phyloP scores from a whole-genome alignment of 306 rosid species.

The Glycine tomentella region DNA sequence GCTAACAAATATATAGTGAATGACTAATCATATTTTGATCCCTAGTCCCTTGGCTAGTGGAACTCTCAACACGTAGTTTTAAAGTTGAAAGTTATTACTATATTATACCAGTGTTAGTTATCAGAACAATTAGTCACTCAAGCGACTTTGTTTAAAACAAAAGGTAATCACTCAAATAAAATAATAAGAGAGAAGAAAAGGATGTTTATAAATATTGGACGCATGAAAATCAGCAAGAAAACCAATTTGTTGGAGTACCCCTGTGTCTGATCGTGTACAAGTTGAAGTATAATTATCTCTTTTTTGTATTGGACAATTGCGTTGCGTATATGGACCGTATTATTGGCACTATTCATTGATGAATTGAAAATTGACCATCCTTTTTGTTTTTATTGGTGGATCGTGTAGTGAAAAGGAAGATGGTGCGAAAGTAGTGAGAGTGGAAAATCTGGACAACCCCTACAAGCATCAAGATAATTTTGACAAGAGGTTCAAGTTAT shows the following conservation, averaged over 20 bases:
- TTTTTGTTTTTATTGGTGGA: not conserved
- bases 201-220: not conserved
- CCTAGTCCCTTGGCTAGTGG: not conserved
- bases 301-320: not conserved
- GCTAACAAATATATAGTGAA: not conserved
- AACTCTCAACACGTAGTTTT: not conserved
- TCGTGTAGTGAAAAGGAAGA: conserved; percentile 74
- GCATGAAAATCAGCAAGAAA: not conserved
- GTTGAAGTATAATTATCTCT: not conserved
- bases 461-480: conserved; percentile 70
- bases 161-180: too few species aligned
- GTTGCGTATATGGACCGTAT: not conserved
- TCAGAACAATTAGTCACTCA: too few species aligned
- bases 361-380: conserved; percentile 4
- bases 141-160: too few species aligned
- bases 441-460: conserved; percentile 83
- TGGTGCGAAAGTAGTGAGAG: conserved; percentile 87
- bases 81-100: not conserved
- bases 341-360: not conserved
- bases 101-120: too few species aligned
- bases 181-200: not conserved
- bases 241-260: conserved; percentile 15
- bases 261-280: not conserved
- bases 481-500: conserved; percentile 76
- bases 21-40: not conserved